phyloP scores from a whole-genome alignment of 1,284 basidiomycete genomes.

The Cryptococcus hybrid region DNA sequence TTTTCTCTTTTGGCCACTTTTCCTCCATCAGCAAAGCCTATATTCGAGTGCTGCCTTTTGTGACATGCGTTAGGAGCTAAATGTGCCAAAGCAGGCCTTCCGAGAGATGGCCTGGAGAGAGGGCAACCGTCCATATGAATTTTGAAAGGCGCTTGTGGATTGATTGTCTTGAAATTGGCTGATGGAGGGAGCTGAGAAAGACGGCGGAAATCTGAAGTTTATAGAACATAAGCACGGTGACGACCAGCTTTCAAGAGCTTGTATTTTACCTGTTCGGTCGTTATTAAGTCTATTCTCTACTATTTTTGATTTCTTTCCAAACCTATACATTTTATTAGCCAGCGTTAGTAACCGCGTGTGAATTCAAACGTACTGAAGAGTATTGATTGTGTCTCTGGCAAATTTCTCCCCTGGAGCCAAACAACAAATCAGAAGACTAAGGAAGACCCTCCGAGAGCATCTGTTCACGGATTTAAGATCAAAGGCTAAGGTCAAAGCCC shows the following conservation, averaged over 20 bases:
- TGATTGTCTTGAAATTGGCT: not conserved
- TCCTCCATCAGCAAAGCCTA: not conserved
- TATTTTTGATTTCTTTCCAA: conserved; percentile 13
- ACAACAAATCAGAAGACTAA: conserved; percentile 77
- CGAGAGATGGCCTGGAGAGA: not conserved
- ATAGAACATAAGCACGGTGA: not conserved
- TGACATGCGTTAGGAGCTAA: conserved; percentile 2
- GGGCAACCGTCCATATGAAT: not conserved
- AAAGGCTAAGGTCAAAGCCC: not conserved
- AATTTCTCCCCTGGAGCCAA: conserved; percentile 75
- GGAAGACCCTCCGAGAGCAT: conserved; percentile 74
- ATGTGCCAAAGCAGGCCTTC: conserved; percentile 3
- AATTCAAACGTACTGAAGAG: conserved; percentile 62
- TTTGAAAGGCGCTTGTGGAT: not conserved
- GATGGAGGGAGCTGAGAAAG: not conserved
- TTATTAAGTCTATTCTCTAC: conserved; percentile 11
- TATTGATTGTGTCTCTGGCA: conserved; percentile 76
- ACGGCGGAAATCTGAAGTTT: not conserved
- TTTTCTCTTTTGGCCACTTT: not conserved
- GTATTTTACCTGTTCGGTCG: not conserved
- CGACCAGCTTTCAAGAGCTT: too few species aligned
- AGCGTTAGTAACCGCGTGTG: not conserved
- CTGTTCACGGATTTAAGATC: conserved; percentile 12
- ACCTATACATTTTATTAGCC: conserved; percentile 3
- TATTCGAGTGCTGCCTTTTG: not conserved